Conservation (phyloP, 2,329 filamentous ascomycete genomes). For the Neofusicoccum cordaticola region DNA sequence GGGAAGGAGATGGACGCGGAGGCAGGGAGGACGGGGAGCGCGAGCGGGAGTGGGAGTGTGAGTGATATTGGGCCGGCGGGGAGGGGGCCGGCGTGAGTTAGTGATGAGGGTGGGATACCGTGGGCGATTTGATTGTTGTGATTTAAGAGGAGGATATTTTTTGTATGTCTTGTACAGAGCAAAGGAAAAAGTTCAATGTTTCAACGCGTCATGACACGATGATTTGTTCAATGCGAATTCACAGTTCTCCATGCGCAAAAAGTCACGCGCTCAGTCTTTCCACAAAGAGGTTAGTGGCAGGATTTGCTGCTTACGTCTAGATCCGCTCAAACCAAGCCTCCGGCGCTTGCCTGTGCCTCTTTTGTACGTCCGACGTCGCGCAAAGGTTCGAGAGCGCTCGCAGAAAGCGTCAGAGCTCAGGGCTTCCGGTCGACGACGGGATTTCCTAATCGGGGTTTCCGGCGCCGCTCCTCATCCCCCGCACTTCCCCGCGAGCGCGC, state of each 20-base stretch:
- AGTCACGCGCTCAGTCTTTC: background rate
- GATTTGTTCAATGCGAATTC: too few species aligned
- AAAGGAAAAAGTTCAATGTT: too few species aligned
- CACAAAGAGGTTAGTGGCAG: background rate
- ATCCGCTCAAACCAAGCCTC: background rate
- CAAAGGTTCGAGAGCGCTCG: background rate
- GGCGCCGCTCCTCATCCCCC: background rate
- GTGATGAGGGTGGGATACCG: background rate
- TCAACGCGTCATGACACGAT: too few species aligned
- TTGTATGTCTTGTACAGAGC: background rate
- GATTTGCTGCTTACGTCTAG: too few species aligned
- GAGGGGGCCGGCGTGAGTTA: background rate
- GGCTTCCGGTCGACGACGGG: background rate
- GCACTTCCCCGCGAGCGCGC: constrained; percentile 2
- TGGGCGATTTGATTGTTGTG: background rate
- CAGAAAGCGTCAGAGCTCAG: background rate
- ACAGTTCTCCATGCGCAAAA: too few species aligned
- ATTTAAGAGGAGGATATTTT: background rate
- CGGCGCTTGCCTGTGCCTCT: background rate
- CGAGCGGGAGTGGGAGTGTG: background rate
- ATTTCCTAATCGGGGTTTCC: constrained; percentile 3
- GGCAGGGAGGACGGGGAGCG: constrained; percentile 29
- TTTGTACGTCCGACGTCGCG: background rate
- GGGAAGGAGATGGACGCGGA: constrained; percentile 38
- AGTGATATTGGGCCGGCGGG: background rate